Conservation (phyloP, 2,329 filamentous ascomycete species). For the Nemania sp. region DNA sequence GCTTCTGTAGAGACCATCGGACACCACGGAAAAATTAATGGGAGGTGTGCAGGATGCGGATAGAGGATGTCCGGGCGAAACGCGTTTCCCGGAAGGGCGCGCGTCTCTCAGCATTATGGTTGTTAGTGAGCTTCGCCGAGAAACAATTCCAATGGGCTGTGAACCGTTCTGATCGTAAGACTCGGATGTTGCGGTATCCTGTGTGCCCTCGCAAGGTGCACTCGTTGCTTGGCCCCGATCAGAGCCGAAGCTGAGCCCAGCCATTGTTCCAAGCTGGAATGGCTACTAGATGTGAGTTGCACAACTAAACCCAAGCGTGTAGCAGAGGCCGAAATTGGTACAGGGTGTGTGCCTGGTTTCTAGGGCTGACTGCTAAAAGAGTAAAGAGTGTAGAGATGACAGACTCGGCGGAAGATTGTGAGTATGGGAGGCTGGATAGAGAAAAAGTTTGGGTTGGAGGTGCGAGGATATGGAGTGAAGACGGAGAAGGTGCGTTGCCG, state of each 20-base stretch:
- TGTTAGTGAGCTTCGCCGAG: neutral
- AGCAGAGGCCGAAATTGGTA: too few relatives aligned
- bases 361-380: neutral
- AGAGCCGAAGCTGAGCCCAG: neutral
- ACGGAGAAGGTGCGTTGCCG: neutral
- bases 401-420: neutral
- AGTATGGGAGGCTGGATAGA: neutral
- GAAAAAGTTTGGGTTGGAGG: too few relatives aligned
- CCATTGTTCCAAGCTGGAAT: conserved; percentile 6
- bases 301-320: too few relatives aligned
- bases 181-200: neutral
- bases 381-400: neutral
- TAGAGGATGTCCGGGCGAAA: neutral
- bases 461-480: too few relatives aligned
- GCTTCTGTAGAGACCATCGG: conserved; percentile 77
- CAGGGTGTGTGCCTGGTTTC: too few relatives aligned
- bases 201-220: neutral
- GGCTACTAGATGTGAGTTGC: neutral
- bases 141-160: conserved; percentile 3
- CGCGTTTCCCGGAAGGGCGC: conserved; percentile 8
- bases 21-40: conserved; percentile 75
- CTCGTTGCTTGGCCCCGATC: conserved; percentile 8
- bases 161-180: conserved; percentile 1
- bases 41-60: conserved; percentile 44
- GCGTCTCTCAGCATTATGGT: conserved; percentile 8